A percentile compares a stretch with the other conserved stretches of the same genome.
phyloP scores from a whole-genome alignment of 192 early-diverging fungal species.

The Coemansia sp. region DNA sequence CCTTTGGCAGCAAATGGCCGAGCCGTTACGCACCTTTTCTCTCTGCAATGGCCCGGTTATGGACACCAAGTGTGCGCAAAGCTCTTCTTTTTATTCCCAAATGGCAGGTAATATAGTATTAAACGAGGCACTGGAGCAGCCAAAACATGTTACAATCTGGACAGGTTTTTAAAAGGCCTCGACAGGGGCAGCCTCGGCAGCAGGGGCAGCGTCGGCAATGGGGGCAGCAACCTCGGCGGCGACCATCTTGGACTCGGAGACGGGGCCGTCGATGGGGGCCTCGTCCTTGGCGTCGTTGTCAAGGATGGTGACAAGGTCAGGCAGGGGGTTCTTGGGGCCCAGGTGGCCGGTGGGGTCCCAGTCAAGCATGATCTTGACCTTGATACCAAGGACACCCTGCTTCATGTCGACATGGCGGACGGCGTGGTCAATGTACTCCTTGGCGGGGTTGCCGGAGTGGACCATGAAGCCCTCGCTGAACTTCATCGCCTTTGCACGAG shows the following conservation, averaged over 20 bases:
- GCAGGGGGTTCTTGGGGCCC: conserved; percentile 94
- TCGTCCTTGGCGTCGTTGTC: conserved; percentile 82
- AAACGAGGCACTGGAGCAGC: conserved; percentile 5
- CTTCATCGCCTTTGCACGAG: conserved; percentile 99
- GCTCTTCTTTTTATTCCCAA: conserved; percentile 7
- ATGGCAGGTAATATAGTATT: conserved; percentile 2
- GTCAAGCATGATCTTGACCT: conserved; percentile 99
- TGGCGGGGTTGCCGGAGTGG: conserved; percentile 98
- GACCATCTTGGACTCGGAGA: conserved; percentile 58
- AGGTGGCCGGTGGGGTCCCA: conserved; percentile 88
- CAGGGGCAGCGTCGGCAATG: conserved; percentile 23
- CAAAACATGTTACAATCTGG: conserved; percentile 10
- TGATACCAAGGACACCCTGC: conserved; percentile 98
- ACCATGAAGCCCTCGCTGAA: conserved; percentile 99
- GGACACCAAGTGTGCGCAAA: too few relatives aligned
- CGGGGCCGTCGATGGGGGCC: conserved; percentile 62
- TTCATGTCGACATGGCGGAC: conserved; percentile 96
- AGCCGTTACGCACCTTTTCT: too few relatives aligned
- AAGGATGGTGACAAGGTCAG: conserved; percentile 93
- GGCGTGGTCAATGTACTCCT: conserved; percentile 93
- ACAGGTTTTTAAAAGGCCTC: conserved; percentile 48
- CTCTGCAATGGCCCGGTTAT: too few relatives aligned
- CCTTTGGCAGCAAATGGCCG: too few relatives aligned
- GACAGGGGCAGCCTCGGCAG: conserved; percentile 32
- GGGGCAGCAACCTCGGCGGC: conserved; percentile 22